Percentiles rank a stretch among this genome's conserved stretches.
Evolutionary conservation across 495 filamentous ascomycete species (phyloP).

Genomic region (Aspergillus wentii): DNA sequence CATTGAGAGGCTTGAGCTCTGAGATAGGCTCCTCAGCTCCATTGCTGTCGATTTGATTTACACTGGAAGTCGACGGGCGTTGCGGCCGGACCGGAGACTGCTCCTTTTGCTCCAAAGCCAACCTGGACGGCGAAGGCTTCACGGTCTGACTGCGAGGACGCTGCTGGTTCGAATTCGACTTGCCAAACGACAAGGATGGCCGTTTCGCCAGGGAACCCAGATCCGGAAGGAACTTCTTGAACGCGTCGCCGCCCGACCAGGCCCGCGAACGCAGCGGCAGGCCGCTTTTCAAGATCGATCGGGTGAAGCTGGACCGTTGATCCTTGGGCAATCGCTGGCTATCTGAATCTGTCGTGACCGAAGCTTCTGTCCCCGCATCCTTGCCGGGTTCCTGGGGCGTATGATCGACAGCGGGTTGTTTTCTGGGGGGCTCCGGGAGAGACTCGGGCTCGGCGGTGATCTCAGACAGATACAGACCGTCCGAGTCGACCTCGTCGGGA

Average conservation of each 20-base stretch:
- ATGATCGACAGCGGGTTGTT: neutral
- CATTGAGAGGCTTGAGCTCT: conserved; percentile 26
- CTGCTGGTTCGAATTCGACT: conserved; percentile 20
- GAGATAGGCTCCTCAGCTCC: conserved; percentile 15
- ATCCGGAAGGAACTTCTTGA: conserved; percentile 40
- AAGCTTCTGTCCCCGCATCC: too few species aligned
- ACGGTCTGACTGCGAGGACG: conserved; percentile 27
- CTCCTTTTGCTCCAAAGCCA: conserved; percentile 10
- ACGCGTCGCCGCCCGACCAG: conserved; percentile 34
- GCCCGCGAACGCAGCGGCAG: conserved; percentile 35
- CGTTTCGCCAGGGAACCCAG: conserved; percentile 40
- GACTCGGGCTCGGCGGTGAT: conserved; percentile 33
- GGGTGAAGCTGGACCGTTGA: conserved; percentile 33
- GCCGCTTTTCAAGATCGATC: conserved; percentile 33
- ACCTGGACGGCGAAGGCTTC: conserved; percentile 12
- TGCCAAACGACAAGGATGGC: conserved; percentile 44
- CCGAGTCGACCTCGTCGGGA: conserved; percentile 17
- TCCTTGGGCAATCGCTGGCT: conserved; percentile 2
- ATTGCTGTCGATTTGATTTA: conserved; percentile 1
- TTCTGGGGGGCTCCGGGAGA: conserved; percentile 3
- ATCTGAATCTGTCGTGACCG: neutral
- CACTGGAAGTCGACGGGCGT: conserved; percentile 4
- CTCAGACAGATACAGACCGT: conserved; percentile 28
- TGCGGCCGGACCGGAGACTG: conserved; percentile 3
- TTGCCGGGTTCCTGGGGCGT: neutral